Evolutionary conservation across 176 grass and related monocot species (phyloP).

Genomic region (Leersia perrieri): DNA sequence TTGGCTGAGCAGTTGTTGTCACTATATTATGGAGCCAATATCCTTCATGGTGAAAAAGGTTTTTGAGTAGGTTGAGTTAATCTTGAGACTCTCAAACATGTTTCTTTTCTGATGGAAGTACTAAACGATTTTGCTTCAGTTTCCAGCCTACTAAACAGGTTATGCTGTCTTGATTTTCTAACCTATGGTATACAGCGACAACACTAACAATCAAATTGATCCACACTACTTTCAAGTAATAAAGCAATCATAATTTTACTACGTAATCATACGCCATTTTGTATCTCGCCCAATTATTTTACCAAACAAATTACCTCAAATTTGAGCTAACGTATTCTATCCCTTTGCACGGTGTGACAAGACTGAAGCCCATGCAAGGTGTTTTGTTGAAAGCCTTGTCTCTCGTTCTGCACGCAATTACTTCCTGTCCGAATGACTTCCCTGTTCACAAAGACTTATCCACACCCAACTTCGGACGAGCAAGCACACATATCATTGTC

Average conservation of each 20-base stretch:
- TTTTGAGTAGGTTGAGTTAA: background rate
- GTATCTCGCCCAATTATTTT: background rate
- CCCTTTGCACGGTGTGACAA: conserved; percentile 7
- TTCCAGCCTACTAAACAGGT: too few species aligned
- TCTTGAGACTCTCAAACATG: background rate
- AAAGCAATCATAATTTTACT: background rate
- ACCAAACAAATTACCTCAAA: background rate
- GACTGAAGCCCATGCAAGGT: conserved; percentile 10
- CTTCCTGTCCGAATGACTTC: conserved; percentile 22
- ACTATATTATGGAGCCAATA: background rate
- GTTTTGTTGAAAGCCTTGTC: background rate
- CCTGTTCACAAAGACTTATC: conserved; percentile 36
- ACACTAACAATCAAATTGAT: background rate
- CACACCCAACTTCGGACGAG: background rate
- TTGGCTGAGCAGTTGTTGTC: background rate
- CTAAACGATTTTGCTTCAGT: background rate
- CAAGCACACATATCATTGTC: conserved; percentile 42
- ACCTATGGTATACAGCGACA: background rate
- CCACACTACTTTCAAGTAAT: background rate
- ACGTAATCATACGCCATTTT: too few species aligned
- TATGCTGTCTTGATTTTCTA: background rate
- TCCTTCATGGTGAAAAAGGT: background rate
- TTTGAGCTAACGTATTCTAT: background rate
- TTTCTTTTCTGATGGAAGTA: conserved; percentile 3
- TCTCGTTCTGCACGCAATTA: conserved; percentile 10